Conservation (phyloP, 2,329 filamentous ascomycete genomes). For the Colletotrichum filicis region DNA sequence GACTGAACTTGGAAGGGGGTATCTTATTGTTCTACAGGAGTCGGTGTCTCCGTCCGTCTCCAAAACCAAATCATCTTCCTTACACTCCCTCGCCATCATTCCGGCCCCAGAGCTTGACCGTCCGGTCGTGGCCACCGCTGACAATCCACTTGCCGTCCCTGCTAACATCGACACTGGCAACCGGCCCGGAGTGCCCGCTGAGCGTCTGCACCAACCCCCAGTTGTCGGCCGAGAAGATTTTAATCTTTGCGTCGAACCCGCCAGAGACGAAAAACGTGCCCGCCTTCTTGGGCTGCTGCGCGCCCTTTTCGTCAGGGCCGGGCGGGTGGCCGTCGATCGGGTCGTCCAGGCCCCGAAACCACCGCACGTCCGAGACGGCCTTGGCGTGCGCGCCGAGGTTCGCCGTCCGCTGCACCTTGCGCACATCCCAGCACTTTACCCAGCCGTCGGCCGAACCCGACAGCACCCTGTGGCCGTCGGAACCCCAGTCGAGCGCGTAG, state of each 20-base stretch:
- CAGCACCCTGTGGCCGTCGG: constrained; percentile 91
- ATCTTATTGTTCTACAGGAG: constrained; percentile 23
- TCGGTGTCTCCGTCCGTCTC: background rate
- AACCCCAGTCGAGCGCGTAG: constrained; percentile 90
- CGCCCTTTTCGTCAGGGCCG: constrained; percentile 73
- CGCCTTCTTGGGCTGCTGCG: constrained; percentile 79
- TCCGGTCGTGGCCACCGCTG: constrained; percentile 92
- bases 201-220: constrained; percentile 91
- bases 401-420: constrained; percentile 85
- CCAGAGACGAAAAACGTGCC: constrained; percentile 91
- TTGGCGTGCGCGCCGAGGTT: constrained; percentile 92
- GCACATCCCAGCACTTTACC: constrained; percentile 97
- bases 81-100: constrained; percentile 73
- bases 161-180: constrained; percentile 90
- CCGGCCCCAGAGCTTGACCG: constrained; percentile 94
- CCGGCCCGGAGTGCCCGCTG: constrained; percentile 90
- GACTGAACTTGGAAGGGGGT: constrained; percentile 6
- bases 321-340: constrained; percentile 71
- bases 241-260: constrained; percentile 95
- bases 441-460: constrained; percentile 94
- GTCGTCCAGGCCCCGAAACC: constrained; percentile 90
- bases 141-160: constrained; percentile 91
- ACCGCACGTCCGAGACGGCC: constrained; percentile 90
- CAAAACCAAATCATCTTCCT: background rate
- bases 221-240: constrained; percentile 95